Percentiles rank a stretch among this genome's conserved stretches.
phyloP scores from a whole-genome alignment of 257 asterid genomes.

The Plectranthus barbatus region DNA sequence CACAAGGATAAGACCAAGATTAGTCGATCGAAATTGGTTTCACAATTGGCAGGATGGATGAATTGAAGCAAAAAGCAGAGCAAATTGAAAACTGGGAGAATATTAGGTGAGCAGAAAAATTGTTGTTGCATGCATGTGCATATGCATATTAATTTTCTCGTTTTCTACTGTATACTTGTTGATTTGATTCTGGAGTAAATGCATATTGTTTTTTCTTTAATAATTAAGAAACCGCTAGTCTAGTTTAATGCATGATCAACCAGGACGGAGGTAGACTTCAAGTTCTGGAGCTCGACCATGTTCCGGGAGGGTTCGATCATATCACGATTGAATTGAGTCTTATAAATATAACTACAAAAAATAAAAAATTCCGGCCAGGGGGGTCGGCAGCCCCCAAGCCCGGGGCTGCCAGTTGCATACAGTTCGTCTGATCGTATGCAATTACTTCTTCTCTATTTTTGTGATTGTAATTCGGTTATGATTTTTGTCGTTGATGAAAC shows the following conservation, averaged over 20 bases:
- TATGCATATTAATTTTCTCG: not conserved
- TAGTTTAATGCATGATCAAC: not conserved
- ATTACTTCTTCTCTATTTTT: not conserved
- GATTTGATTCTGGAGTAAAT: not conserved
- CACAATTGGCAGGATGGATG: slow-evolving; percentile 19
- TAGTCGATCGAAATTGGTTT: not conserved
- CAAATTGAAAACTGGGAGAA: slow-evolving; percentile 24
- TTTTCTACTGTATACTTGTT: not conserved
- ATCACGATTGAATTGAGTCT: not conserved
- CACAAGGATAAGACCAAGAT: not conserved
- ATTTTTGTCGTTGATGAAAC: too few species aligned
- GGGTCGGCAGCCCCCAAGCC: too few species aligned
- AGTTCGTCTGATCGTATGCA: not conserved
- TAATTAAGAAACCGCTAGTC: not conserved
- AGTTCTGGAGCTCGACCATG: too few species aligned
- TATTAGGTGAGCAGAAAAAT: slow-evolving; percentile 14
- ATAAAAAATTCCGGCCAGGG: too few species aligned
- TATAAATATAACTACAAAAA: too few species aligned
- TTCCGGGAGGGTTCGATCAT: too few species aligned
- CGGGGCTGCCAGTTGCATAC: too few species aligned
- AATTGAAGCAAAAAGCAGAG: not conserved
- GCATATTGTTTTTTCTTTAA: not conserved
- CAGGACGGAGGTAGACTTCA: too few species aligned
- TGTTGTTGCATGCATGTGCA: slow-evolving; percentile 1
- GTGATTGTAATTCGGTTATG: too few species aligned